Conservation (phyloP, 805 yeast species). For the Blastobotrys muscicola region DNA sequence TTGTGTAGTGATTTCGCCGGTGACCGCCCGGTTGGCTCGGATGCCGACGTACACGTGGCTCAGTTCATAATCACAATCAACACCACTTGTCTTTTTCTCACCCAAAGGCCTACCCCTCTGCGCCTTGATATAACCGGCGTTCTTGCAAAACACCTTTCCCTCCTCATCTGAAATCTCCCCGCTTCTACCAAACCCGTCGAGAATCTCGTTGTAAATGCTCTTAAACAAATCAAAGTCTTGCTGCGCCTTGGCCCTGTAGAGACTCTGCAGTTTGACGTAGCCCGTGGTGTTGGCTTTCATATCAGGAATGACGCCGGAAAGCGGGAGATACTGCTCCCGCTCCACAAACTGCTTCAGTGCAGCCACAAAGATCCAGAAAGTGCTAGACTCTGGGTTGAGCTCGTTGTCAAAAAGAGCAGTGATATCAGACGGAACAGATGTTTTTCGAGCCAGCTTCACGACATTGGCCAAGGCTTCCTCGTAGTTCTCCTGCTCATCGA, state of each 20-base stretch:
- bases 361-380: slow-evolving; percentile 54
- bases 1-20: background rate
- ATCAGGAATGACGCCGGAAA: slow-evolving; percentile 72
- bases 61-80: slow-evolving; percentile 13
- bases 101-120: slow-evolving; percentile 33
- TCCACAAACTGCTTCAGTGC: slow-evolving; percentile 46
- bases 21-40: slow-evolving; percentile 7
- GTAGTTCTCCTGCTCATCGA: slow-evolving; percentile 35
- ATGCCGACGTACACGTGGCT: slow-evolving; percentile 20
- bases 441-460: slow-evolving; percentile 34
- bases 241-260: slow-evolving; percentile 49
- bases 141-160: slow-evolving; percentile 49
- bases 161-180: slow-evolving; percentile 29
- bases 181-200: slow-evolving; percentile 25
- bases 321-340: slow-evolving; percentile 41
- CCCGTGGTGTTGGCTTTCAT: slow-evolving; percentile 70
- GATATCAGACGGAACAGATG: slow-evolving; percentile 14
- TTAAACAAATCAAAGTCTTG: slow-evolving; percentile 38
- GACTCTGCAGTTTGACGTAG: slow-evolving; percentile 47
- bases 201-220: slow-evolving; percentile 25
- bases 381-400: slow-evolving; percentile 4
- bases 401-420: slow-evolving; percentile 7
- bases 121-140: slow-evolving; percentile 44
- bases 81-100: slow-evolving; percentile 10
- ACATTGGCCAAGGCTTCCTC: slow-evolving; percentile 43